Conservation (phyloP, 306 rosid species). For the Inga laurina region DNA sequence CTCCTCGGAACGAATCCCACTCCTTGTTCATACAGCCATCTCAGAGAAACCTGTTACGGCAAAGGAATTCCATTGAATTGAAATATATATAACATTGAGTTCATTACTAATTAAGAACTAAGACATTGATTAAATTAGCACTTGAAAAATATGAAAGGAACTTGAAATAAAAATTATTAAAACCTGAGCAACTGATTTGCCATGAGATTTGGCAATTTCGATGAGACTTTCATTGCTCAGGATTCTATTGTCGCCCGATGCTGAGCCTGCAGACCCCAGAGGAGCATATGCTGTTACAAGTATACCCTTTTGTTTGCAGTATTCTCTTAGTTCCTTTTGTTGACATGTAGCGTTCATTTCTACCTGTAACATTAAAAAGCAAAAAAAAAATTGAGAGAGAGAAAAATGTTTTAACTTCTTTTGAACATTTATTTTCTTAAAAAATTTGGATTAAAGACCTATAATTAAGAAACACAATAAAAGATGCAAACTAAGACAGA, state of each 20-base stretch:
- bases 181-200: conserved; percentile 44
- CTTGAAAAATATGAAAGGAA: neutral
- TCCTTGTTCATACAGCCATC: neutral
- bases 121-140: too few species aligned
- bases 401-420: neutral
- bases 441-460: too few species aligned
- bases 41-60: neutral
- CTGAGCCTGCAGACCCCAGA: conserved; percentile 38
- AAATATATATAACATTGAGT: too few species aligned
- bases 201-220: neutral
- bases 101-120: too few species aligned
- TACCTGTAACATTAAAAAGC: conserved; percentile 31
- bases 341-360: conserved; percentile 62
- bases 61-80: neutral
- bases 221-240: conserved; percentile 17
- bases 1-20: neutral
- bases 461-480: too few species aligned
- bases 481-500: too few species aligned
- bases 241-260: conserved; percentile 39
- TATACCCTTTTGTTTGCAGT: conserved; percentile 48
- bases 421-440: neutral
- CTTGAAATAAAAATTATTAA: too few species aligned
- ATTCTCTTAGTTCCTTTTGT: conserved; percentile 43
- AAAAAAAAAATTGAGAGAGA: neutral
- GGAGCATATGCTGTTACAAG: conserved; percentile 56